Conservation (phyloP, 2,329 filamentous ascomycete genomes). For the Thielaviopsis euricoi region DNA sequence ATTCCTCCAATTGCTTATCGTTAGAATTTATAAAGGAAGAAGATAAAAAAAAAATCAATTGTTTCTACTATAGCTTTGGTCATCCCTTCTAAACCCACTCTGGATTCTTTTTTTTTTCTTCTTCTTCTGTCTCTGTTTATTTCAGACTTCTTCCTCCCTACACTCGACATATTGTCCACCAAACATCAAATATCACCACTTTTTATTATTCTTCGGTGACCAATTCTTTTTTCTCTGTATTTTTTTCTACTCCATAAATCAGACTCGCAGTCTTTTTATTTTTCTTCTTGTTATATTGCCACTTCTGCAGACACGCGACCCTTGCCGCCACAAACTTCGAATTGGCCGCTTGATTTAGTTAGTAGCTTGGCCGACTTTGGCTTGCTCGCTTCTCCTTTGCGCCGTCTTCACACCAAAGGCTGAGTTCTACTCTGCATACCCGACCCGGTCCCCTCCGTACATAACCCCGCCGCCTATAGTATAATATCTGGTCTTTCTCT, state of each 20-base stretch:
- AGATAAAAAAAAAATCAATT: too few relatives aligned
- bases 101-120: neutral
- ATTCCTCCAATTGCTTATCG: neutral
- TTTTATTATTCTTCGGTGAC: neutral
- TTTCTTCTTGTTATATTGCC: neutral
- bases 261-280: neutral
- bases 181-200: neutral
- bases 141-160: neutral
- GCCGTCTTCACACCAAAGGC: neutral
- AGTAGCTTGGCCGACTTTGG: neutral
- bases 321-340: neutral
- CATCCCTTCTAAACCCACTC: too few relatives aligned
- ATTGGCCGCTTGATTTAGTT: neutral
- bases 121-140: neutral
- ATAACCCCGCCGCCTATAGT: neutral
- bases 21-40: neutral
- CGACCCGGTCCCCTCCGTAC: neutral
- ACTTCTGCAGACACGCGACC: neutral
- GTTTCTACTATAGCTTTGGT: too few relatives aligned
- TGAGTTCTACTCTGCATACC: neutral
- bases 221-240: neutral
- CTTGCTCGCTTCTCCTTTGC: neutral
- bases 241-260: neutral
- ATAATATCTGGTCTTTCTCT: neutral
- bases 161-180: neutral